Base-by-base conservation (phyloP, 495 filamentous ascomycete species). In the Penicillium crystallinum region DNA sequence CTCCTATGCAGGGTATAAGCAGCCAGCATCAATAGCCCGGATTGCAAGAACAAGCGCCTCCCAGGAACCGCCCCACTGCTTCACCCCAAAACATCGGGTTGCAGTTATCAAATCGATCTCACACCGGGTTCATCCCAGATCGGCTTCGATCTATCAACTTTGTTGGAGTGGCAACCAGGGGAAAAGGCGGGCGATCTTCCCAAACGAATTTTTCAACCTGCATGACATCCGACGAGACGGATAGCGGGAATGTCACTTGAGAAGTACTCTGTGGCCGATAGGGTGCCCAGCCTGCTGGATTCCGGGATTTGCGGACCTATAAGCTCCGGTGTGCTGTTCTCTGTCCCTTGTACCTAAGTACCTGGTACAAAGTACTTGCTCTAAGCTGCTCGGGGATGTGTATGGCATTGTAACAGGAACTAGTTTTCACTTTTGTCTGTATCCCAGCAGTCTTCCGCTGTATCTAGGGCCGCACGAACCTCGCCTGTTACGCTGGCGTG, bases 1-100 rank as follows among this genome's bases (percentile, higher is more conserved):
- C 29, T 43, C 10, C 43, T 19, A 46, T 57, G 49, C 44, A 57
- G 49, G 44, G 29, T n/a, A 21, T 30, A 47, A 43, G 31, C 23
- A 43, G 40, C 33, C 50, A 39, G 19, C 33, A 30, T 49, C 49
- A 43, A 49, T 48, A 49, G 49, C 29, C 39, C 39, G 22, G n/a
- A 33, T 27, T 30, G 9, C 11, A 19, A 42, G 17, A 17, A 3
- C 45, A n/a, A 48, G 34, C n/a, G 23, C 23, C 7, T 3, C 7
- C 33, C 50, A 39, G 42, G 29, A 31, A 48, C 19, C n/a, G 46
- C 30, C 25, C 40, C 29, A 46, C 35, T 9, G 22, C n/a, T 36
- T 21, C 3, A 23, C 4, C 38, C 50, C n/a, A 17, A 37, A 40
- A 11, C 21, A 29, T 49, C 44, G 27, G 5, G n/a, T 23, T 42